phyloP scores from a whole-genome alignment of 2,329 filamentous ascomycete genomes.

The Arthrobotrys iridis region DNA sequence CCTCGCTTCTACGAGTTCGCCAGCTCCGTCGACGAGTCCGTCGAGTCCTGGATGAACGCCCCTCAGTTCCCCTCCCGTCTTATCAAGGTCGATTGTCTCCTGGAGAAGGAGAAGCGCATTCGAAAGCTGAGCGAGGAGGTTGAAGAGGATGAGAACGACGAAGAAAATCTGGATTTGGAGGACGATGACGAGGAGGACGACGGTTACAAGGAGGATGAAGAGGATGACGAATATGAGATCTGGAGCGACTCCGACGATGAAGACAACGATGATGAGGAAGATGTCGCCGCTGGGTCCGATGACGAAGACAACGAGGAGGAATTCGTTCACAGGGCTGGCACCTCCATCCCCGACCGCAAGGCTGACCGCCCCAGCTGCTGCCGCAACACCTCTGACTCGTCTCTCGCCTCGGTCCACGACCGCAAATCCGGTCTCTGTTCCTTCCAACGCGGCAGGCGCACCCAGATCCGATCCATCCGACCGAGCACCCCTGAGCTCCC shows the following conservation, averaged over 20 bases:
- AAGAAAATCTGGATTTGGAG: too few species aligned
- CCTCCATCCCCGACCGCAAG: slow-evolving; percentile 53
- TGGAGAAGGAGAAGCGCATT: slow-evolving; percentile 89
- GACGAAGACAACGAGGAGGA: slow-evolving; percentile 65
- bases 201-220: slow-evolving; percentile 63
- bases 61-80: slow-evolving; percentile 72
- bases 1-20: slow-evolving; percentile 90
- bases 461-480: slow-evolving; percentile 67
- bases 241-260: slow-evolving; percentile 65
- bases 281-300: slow-evolving; percentile 68
- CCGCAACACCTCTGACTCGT: slow-evolving; percentile 71
- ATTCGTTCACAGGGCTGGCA: slow-evolving; percentile 23
- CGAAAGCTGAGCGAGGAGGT: slow-evolving; percentile 86
- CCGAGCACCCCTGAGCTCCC: slow-evolving; percentile 82
- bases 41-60: slow-evolving; percentile 91
- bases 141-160: slow-evolving; percentile 81
- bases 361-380: slow-evolving; percentile 58
- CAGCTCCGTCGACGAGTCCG: slow-evolving; percentile 75
- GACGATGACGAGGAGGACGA: slow-evolving; percentile 76
- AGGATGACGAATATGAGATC: slow-evolving; percentile 63
- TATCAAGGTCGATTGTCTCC: slow-evolving; percentile 87
- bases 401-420: slow-evolving; percentile 66
- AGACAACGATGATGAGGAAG: slow-evolving; percentile 66
- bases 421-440: slow-evolving; percentile 56
- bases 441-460: slow-evolving; percentile 59